Evolutionary conservation across 768 basidiomycete genomes (phyloP), one percentile per base, ranked within the genome.

Genomic region (Lentinula raphanica): DNA sequence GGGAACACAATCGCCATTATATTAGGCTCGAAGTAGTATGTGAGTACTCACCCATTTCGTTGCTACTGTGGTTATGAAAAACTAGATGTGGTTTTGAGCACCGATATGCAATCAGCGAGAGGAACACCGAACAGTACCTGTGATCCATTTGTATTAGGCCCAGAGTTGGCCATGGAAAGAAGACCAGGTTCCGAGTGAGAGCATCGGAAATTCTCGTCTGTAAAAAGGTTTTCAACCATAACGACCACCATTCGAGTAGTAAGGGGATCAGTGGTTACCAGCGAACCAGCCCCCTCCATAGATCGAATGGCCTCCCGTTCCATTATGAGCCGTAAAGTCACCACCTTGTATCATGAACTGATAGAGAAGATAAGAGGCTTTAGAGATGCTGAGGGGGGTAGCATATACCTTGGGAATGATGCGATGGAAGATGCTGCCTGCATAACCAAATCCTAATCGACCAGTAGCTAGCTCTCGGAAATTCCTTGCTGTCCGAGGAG

Each of bases 311-410:
- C 90, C 91, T 59, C 90, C 91, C 9, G 88, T 90, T 15, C 90
- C 90, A 60, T 88, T 74, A 27, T 71, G 67, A 19, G 58, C 64
- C 60, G 86, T 88, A 70, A 96, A 96, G 69, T 94, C 92, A 57
- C 94, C 94, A 27, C 92, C 93, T 71, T 95, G 93, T 59, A 92
- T 78, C 90, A 93, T 93, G 76, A 93, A 94, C 40, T 79, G 53
- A 63, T 88, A 88, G 67, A 94, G 92, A 66, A 94, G 74, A 62
- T 49, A 28, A 49, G 12, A 9, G 5, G n/a, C 15, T 7, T 44
- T 35, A 13, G 6, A 35, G 42, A 44, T 21, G 42, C 42, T 7
- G 17, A 21, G 2, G 7, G 21, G 42, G 21, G n/a, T 44, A n/a
- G 21, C 17, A 44, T 19, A 44, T 44, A 56, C 54, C 13, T 44